Evolutionary conservation across 75 land plant species (phyloP), one percentile per base, ranked within the genome.

Genomic region (Cupressus sempervirens): DNA sequence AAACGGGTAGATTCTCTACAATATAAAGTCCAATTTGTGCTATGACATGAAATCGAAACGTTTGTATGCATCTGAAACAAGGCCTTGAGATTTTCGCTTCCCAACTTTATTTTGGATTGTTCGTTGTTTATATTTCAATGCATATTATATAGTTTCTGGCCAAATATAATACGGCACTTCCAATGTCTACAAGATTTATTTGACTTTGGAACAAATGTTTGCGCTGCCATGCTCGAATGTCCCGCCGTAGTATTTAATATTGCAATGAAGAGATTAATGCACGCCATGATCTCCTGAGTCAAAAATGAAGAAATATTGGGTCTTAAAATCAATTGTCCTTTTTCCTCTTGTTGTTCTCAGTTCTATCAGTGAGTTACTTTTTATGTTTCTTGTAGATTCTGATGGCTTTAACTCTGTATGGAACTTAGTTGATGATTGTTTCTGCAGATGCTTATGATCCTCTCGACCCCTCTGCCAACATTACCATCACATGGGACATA

Each of bases 371-470:
- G 32, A 70, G 74, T 12, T 32, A 8, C 1, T 30, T 70, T 70
- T 30, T 12, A n/a, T 35, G 1, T 70, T 3, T 70, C 35, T 12
- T 70, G 30, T 30, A 10, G 35, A 29, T 70, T 32, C 11, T 30
- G 32, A 70, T 70, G 32, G 36, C 14, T 70, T 70, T 9, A 30
- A 32, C 32, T 32, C 1, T 32, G 13, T 70, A 70, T 30, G 74
- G 34, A 70, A 32, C 35, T 30, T 32, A 70, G 36, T 30, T 30
- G 35, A 32, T 70, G 14, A 20, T 84, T 80, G 67, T 82, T 81
- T 73, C 43, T 86, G 86, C 89, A 91, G 92, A 87, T 89, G 88
- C 90, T 58, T 92, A 86, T 68, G 93, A 92, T 83, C 83, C 93
- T 18, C 43, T 90, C 84, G 93, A 92, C 77, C 91, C 91, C 48